A percentile compares a stretch with the other conserved stretches of the same genome.
phyloP scores from a whole-genome alignment of 345 rosid genomes.

The Gossypioides kirkii region DNA sequence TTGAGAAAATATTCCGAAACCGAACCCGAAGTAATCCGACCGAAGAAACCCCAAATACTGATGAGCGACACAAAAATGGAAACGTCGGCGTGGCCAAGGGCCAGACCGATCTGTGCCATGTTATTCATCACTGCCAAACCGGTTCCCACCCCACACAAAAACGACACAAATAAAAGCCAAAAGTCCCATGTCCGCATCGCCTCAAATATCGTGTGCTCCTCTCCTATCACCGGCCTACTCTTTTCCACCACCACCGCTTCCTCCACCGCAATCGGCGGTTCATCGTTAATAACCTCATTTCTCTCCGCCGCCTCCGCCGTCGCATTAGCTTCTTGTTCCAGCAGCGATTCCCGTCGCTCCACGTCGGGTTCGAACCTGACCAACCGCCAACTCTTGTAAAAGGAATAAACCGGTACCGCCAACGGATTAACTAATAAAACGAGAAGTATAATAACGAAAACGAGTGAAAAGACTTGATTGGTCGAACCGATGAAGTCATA shows the following conservation, averaged over 20 bases:
- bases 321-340: conserved; percentile 21
- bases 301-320: conserved; percentile 6
- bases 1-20: conserved; percentile 71
- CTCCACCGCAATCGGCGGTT: neutral
- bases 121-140: conserved; percentile 88
- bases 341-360: conserved; percentile 53
- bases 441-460: conserved; percentile 44
- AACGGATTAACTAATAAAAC: conserved; percentile 61
- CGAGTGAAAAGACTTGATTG: conserved; percentile 29
- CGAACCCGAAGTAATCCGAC: conserved; percentile 74
- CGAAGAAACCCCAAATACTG: conserved; percentile 93
- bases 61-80: conserved; percentile 81
- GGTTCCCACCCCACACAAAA: conserved; percentile 84
- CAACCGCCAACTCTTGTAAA: conserved; percentile 29
- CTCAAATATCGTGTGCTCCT: conserved; percentile 85
- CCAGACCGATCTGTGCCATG: conserved; percentile 86
- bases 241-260: conserved; percentile 20
- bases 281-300: neutral
- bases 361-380: conserved; percentile 23
- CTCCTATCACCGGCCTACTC: conserved; percentile 59
- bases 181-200: conserved; percentile 63
- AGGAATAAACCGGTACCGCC: conserved; percentile 47
- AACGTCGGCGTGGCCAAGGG: conserved; percentile 82
- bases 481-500: conserved; percentile 55
- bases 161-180: conserved; percentile 79